A percentile compares a stretch with the other conserved stretches of the same genome.
Evolutionary conservation across 495 filamentous ascomycete genomes (phyloP).

Genomic region (Chaetomium tenue): DNA sequence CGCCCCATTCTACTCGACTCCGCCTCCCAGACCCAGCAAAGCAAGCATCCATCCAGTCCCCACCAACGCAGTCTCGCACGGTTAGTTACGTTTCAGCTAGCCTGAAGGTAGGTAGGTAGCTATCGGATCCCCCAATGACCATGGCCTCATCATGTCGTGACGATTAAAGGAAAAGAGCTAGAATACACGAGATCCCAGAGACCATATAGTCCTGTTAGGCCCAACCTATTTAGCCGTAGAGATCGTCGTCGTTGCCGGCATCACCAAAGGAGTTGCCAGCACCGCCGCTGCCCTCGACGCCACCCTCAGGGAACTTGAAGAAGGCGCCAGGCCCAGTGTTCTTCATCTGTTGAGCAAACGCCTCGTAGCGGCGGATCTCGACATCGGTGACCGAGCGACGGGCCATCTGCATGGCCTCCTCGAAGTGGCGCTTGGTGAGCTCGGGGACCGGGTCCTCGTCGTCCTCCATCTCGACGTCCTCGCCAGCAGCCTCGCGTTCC

Average conservation of each 20-base stretch:
- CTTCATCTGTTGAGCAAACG: slow-evolving; percentile 98
- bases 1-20: slow-evolving; percentile 4
- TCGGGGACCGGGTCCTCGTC: slow-evolving; percentile 97
- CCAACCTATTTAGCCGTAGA: slow-evolving; percentile 58
- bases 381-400: slow-evolving; percentile 92
- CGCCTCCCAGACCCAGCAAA: slow-evolving; percentile 1
- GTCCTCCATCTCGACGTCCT: slow-evolving; percentile 73
- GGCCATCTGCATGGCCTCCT: slow-evolving; percentile 95
- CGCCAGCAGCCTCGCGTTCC: slow-evolving; percentile 81
- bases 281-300: slow-evolving; percentile 54
- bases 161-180: slow-evolving; percentile 19
- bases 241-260: slow-evolving; percentile 83
- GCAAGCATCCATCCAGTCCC: slow-evolving; percentile 4
- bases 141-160: slow-evolving; percentile 6
- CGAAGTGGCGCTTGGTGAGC: slow-evolving; percentile 93
- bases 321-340: slow-evolving; percentile 89
- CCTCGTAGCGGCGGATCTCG: slow-evolving; percentile 96
- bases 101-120: background rate
- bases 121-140: background rate
- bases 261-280: slow-evolving; percentile 69
- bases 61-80: background rate
- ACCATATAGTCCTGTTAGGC: background rate
- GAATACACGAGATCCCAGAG: slow-evolving; percentile 20
- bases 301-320: slow-evolving; percentile 90
- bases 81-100: background rate